These are phyloP conservation scores for Chlamydomonas reinhardtii DNA, from an alignment of 163 green algal genomes.

Conservation along the genomic window DNA sequence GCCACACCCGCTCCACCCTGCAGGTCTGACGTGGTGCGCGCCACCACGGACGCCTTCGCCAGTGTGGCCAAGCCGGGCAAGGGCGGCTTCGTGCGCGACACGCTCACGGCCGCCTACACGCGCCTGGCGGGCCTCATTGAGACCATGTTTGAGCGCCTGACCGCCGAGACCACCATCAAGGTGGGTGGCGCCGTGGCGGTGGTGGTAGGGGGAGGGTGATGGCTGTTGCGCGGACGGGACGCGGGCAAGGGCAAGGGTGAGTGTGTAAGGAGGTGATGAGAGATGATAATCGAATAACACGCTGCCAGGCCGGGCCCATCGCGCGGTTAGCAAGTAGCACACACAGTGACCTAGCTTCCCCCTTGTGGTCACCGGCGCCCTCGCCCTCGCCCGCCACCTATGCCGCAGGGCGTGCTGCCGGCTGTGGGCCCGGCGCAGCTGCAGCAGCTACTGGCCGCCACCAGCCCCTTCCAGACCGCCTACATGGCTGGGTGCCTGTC, in stretches of 20 bases:
- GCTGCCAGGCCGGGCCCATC: too few species aligned
- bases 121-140: slow-evolving; percentile 84
- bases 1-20: too few species aligned
- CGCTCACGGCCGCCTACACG: slow-evolving; percentile 78
- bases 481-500: slow-evolving; percentile 82
- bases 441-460: slow-evolving; percentile 70
- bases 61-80: slow-evolving; percentile 71
- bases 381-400: too few species aligned
- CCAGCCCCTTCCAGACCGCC: slow-evolving; percentile 78
- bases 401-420: slow-evolving; percentile 73
- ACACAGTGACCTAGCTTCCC: too few species aligned
- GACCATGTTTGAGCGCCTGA: slow-evolving; percentile 69
- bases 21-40: slow-evolving; percentile 53
- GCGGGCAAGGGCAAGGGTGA: too few species aligned
- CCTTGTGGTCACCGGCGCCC: too few species aligned
- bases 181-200: slow-evolving; percentile 19
- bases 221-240: too few species aligned
- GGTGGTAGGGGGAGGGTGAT: too few species aligned
- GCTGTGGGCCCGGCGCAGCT: slow-evolving; percentile 67
- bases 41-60: slow-evolving; percentile 65
- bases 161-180: slow-evolving; percentile 80
- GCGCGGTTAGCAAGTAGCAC: too few species aligned
- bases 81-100: slow-evolving; percentile 86
- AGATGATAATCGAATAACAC: too few species aligned
- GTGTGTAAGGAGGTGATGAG: too few species aligned